Evolutionary conservation across 805 yeast genomes (phyloP), one percentile per base, ranked within the genome.

Genomic region (Pichia manshurica): DNA sequence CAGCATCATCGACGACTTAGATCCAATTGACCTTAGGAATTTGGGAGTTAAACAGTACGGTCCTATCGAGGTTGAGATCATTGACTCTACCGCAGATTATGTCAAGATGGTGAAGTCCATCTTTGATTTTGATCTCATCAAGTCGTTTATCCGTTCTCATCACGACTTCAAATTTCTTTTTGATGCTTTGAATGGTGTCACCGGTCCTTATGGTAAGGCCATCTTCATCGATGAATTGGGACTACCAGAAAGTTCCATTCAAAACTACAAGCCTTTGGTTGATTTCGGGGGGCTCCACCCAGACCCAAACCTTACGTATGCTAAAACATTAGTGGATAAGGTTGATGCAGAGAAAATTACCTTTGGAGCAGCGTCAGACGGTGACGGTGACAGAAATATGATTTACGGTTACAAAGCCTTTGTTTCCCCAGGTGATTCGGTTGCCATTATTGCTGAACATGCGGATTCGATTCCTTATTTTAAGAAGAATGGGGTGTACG

Each of bases 331-430:
- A 53, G 99, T 91, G 19, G 84, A 79, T 31, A 76, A 77, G 54
- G 99, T 91, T n/a, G 97, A 93, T 61, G 62, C 67, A 19, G 85
- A 85, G 50, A 70, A 79, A 50, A 86, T 90, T 55, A 86, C 91
- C 7, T 91, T 91, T 64, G 99, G 99, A 54, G 98, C 98, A 34
- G 98, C 98, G 8, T 85, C 96, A n/a, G 99, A 88, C 64, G 99
- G 99, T 67, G 99, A 91, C 60, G 99, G 99, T 66, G 99, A 91
- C 65, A 81, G 99, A 71, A 91, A 91, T 67, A 91, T 91, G 99
- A 91, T 91, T 61, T 93, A 93, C 66, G 99, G 99, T 51, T 88
- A 87, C 36, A 84, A 84, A 41, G 78, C 97, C 2, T 91, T 91
- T 67, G 98, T 91, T 13, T 89, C 97, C 1, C 99, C 99, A 8